A percentile compares a stretch with the other conserved stretches of the same genome.
Conservation (phyloP, 305 asterid species). For the Fraxinus dipetala region DNA sequence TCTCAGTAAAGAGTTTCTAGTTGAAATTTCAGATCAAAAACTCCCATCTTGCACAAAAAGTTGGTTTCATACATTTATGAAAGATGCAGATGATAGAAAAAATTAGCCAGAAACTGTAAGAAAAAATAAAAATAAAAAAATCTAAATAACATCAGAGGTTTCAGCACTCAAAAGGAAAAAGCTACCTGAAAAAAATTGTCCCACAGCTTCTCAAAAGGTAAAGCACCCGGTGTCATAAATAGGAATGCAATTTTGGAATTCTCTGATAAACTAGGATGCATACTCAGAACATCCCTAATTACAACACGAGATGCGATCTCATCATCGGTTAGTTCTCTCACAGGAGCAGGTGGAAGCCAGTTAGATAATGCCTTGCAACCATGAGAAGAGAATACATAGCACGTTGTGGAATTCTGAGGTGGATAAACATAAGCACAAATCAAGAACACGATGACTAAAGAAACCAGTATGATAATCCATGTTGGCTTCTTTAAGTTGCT, state of each 20-base stretch:
- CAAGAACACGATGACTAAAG: slow-evolving; percentile 81
- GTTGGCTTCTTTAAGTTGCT: slow-evolving; percentile 80
- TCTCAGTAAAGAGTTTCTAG: no score
- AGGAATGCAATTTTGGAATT: slow-evolving; percentile 83
- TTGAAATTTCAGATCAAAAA: no score
- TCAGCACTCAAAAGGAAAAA: not conserved
- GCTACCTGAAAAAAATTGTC: slow-evolving; percentile 88
- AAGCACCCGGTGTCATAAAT: slow-evolving; percentile 87
- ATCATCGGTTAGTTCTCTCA: slow-evolving; percentile 72
- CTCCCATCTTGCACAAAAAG: not conserved
- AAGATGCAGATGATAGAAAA: not conserved
- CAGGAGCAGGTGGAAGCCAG: slow-evolving; percentile 86
- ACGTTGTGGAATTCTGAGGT: slow-evolving; percentile 71
- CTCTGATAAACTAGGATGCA: slow-evolving; percentile 42
- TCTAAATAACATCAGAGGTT: not conserved
- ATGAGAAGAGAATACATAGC: slow-evolving; percentile 72
- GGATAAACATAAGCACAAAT: slow-evolving; percentile 89
- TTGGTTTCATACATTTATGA: not conserved
- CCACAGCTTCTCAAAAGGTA: slow-evolving; percentile 97
- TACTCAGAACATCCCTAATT: slow-evolving; percentile 66
- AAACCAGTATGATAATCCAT: slow-evolving; percentile 83
- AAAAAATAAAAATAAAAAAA: not conserved
- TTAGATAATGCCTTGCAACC: slow-evolving; percentile 69
- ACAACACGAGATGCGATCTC: slow-evolving; percentile 87
- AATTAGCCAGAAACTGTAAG: not conserved